Base-by-base conservation (phyloP, 306 rosid species). In the Hippophae tibetana region DNA sequence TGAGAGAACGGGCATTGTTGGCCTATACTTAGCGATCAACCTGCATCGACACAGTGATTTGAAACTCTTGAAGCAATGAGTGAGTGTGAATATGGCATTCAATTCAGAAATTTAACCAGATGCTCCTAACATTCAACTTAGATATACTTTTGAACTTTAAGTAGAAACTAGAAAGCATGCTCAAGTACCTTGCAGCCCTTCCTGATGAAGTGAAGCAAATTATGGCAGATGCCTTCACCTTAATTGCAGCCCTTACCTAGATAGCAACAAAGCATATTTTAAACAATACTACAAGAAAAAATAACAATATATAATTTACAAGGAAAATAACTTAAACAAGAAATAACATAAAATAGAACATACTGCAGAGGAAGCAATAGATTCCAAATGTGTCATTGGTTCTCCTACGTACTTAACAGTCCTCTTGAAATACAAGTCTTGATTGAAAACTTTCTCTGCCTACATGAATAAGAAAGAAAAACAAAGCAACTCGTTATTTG, bases 371-470 rank as follows among this genome's bases (percentile, higher is more conserved):
- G 99, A 93, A 57, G 99, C 99, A 82, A 93, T 93, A 56, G 99
- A 86, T 77, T 93, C 99, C 90, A 93, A 73, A 80, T 93, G 99
- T 55, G 94, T 75, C 99, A 93, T 88, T 40, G 99, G 99, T 74
- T 93, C 99, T 72, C 99, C 99, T 68, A 84, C 95, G 69, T 61
- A 76, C 74, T 89, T 93, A 74, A 86, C 94, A 60, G 94, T 84
- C 80, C 54, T 88, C 86, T 93, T 93, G 73, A 93, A 93, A 76
- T 86, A 93, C 71, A 84, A 63, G 69, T 89, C 99, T 77, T 93
- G 99, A 69, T 93, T 89, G 85, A 88, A 93, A 75, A 93, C 99
- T 79, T 93, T 93, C 80, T 89, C 99, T 42, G 97, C 87, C 99
- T 93, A 74, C 79, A 84, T 18, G 45, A 41, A 62, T 65, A 47